phyloP scores from a whole-genome alignment of 2,329 filamentous ascomycete genomes.

The Fusarium pilosicola region DNA sequence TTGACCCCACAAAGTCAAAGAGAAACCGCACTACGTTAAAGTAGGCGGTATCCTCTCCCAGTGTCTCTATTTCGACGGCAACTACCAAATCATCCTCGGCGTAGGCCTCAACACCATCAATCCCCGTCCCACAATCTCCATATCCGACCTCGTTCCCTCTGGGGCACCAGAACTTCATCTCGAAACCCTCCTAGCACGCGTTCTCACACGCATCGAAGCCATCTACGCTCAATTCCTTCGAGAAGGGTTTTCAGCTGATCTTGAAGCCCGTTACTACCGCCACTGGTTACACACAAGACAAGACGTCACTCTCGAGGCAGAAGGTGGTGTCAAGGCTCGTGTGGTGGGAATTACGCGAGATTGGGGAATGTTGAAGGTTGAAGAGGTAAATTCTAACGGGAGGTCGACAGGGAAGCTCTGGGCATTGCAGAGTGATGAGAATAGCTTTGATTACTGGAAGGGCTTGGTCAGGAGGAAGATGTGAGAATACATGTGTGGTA shows the following conservation, averaged over 20 bases:
- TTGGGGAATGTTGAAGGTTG: slow-evolving; percentile 86
- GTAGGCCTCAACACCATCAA: slow-evolving; percentile 90
- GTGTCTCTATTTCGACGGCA: slow-evolving; percentile 78
- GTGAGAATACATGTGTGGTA: slow-evolving; percentile 46
- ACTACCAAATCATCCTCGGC: slow-evolving; percentile 87
- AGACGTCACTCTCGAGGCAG: slow-evolving; percentile 78
- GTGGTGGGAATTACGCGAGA: slow-evolving; percentile 92
- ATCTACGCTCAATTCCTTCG: slow-evolving; percentile 80
- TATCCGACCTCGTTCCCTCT: slow-evolving; percentile 75
- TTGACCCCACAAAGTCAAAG: slow-evolving; percentile 66
- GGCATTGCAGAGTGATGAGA: slow-evolving; percentile 93
- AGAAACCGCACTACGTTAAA: slow-evolving; percentile 75
- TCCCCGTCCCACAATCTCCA: slow-evolving; percentile 83
- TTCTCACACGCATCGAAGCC: slow-evolving; percentile 80
- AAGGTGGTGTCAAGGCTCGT: slow-evolving; percentile 77
- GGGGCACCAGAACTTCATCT: slow-evolving; percentile 68
- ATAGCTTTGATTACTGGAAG: slow-evolving; percentile 97
- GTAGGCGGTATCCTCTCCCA: slow-evolving; percentile 95
- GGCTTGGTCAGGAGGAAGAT: slow-evolving; percentile 85
- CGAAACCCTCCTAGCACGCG: slow-evolving; percentile 83
- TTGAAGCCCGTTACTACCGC: slow-evolving; percentile 82
- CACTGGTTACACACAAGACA: slow-evolving; percentile 88
- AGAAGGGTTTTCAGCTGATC: slow-evolving; percentile 75
- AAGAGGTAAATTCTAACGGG: slow-evolving; percentile 81
- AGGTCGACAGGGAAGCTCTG: slow-evolving; percentile 79